Evolutionary conservation across 768 basidiomycete species (phyloP).

Genomic region (Ramaria sp.): DNA sequence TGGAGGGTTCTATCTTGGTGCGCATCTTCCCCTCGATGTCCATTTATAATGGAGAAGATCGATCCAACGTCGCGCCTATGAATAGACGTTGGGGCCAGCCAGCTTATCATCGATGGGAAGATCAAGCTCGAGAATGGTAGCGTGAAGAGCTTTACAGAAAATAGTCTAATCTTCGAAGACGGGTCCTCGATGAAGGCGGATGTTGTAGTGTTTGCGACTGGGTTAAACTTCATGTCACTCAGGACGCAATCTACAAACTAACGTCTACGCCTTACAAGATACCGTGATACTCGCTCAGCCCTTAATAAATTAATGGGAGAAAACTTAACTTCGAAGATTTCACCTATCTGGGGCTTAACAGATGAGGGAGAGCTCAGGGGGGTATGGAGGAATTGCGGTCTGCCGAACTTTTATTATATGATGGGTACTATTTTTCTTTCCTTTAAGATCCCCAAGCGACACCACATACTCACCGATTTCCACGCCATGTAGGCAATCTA

Average conservation of each 20-base stretch:
- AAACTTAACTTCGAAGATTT: constrained; percentile 32
- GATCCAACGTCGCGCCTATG: not conserved
- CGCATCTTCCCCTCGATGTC: constrained; percentile 8
- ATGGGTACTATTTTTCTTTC: constrained; percentile 31
- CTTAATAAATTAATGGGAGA: constrained; percentile 35
- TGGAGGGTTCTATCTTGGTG: constrained; percentile 63
- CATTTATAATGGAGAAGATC: too few relatives aligned
- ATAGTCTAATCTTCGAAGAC: constrained; percentile 37
- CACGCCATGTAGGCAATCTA: constrained; percentile 34
- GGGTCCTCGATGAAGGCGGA: constrained; percentile 38
- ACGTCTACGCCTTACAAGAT: constrained; percentile 20
- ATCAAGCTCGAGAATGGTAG: constrained; percentile 60
- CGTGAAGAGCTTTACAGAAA: constrained; percentile 33
- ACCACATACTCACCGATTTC: not conserved
- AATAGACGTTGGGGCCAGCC: constrained; percentile 45
- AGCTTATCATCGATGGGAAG: constrained; percentile 53
- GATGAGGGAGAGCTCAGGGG: constrained; percentile 51
- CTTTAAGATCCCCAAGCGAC: not conserved
- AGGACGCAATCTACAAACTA: too few relatives aligned
- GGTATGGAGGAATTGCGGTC: constrained; percentile 39
- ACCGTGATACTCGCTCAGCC: constrained; percentile 32
- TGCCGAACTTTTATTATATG: constrained; percentile 46
- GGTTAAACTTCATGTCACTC: constrained; percentile 30
- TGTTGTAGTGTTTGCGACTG: constrained; percentile 50
- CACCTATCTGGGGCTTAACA: constrained; percentile 55